Evolutionary conservation across 2,329 filamentous ascomycete species (phyloP).

Genomic region (Cladosporium velox): DNA sequence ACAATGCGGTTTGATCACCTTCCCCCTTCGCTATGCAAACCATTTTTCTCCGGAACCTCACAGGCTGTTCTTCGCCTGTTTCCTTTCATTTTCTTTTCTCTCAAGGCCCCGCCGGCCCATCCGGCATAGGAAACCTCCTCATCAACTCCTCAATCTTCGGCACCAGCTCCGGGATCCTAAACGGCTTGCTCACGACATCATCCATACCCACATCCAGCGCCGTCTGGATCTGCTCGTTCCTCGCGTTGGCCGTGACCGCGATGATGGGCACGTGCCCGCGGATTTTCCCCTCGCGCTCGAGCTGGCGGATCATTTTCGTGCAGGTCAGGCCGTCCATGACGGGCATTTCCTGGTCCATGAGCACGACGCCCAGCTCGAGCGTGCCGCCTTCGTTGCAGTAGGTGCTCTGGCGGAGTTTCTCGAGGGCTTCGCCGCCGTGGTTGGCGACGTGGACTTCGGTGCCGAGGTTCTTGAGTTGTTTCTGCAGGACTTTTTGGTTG

Average conservation of each 20-base stretch:
- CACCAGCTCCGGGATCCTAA: conserved; percentile 52
- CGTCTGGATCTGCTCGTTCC: conserved; percentile 71
- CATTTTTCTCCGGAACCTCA: not conserved
- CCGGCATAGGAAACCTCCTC: conserved; percentile 30
- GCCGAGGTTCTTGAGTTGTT: conserved; percentile 52
- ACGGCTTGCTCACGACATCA: conserved; percentile 54
- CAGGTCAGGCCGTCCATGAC: conserved; percentile 72
- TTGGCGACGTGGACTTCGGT: conserved; percentile 51
- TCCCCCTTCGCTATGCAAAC: not conserved
- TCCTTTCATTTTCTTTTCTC: too few relatives aligned
- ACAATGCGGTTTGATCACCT: not conserved
- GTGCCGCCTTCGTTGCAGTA: conserved; percentile 35
- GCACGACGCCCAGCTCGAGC: conserved; percentile 52
- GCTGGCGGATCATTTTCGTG: conserved; percentile 66
- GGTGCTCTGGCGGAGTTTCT: conserved; percentile 43
- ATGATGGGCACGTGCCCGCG: conserved; percentile 72
- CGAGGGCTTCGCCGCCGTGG: conserved; percentile 53
- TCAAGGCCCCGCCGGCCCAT: not conserved
- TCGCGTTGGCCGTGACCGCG: conserved; percentile 79
- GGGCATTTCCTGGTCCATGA: conserved; percentile 85
- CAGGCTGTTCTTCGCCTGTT: too few relatives aligned
- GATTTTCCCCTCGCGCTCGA: conserved; percentile 64
- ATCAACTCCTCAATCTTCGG: conserved; percentile 54
- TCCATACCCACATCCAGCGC: conserved; percentile 72
- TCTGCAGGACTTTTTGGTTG: conserved; percentile 52